Percentiles rank a stretch among this genome's conserved stretches.
These are phyloP conservation scores for Aureobasidium sp. DNA, from an alignment of 2,329 filamentous ascomycete genomes.

Conservation along the genomic window DNA sequence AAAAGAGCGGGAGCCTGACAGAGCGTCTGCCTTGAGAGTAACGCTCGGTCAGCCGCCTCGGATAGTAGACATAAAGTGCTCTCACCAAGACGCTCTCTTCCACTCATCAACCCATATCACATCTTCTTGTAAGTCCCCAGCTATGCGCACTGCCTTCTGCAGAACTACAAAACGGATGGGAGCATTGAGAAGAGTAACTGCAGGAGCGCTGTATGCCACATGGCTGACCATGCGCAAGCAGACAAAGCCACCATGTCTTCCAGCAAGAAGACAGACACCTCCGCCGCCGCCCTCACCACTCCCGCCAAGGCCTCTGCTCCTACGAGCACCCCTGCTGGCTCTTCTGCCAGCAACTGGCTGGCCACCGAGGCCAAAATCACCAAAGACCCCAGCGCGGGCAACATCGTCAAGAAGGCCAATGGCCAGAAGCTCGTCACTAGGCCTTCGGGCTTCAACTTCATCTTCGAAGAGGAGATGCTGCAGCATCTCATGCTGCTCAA, in stretches of 20 bases:
- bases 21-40: background rate
- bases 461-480: slow-evolving; percentile 17
- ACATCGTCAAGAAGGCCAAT: slow-evolving; percentile 2
- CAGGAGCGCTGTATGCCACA: background rate
- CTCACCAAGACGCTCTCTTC: background rate
- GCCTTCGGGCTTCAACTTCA: slow-evolving; percentile 6
- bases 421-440: background rate
- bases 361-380: background rate
- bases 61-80: slow-evolving; percentile 1
- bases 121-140: background rate
- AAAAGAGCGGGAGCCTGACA: background rate
- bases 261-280: background rate
- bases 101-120: background rate
- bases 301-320: background rate
- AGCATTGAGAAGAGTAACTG: background rate
- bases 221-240: background rate
- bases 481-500: slow-evolving; percentile 17
- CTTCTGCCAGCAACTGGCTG: no score
- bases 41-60: background rate
- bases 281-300: background rate
- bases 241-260: background rate
- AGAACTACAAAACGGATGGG: no score
- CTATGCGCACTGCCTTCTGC: background rate
- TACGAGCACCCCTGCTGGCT: background rate
- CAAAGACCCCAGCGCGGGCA: background rate